Percentiles rank a stretch among this genome's conserved stretches.
phyloP scores from a whole-genome alignment of 768 basidiomycete genomes.

The Amanita thiersii region DNA sequence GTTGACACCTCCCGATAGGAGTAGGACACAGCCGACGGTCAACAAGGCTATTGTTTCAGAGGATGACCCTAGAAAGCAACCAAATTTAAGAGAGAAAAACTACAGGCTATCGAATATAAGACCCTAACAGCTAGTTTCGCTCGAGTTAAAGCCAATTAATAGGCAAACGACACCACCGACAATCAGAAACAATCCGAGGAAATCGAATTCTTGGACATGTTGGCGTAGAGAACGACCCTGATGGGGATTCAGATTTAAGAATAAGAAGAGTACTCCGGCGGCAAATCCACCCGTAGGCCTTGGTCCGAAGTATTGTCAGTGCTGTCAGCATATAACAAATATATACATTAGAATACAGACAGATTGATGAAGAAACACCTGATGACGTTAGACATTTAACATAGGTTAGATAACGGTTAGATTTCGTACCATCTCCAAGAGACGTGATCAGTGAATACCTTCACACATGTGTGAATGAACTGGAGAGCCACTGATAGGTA shows the following conservation, averaged over 20 bases:
- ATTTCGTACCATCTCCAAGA: conserved; percentile 66
- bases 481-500: too few species aligned
- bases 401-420: neutral
- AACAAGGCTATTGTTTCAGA: conserved; percentile 56
- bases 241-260: conserved; percentile 75
- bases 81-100: neutral
- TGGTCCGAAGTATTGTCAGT: conserved; percentile 2
- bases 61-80: conserved; percentile 42
- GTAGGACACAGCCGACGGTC: conserved; percentile 44
- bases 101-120: neutral
- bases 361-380: conserved; percentile 77
- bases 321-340: too few species aligned
- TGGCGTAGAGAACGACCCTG: conserved; percentile 46
- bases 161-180: conserved; percentile 60
- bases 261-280: conserved; percentile 54
- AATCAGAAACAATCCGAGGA: conserved; percentile 55
- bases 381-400: conserved; percentile 6
- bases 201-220: conserved; percentile 65
- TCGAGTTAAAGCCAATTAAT: conserved; percentile 66
- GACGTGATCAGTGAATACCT: conserved; percentile 68
- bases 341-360: conserved; percentile 24
- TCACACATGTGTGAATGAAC: conserved; percentile 6
- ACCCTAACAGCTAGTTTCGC: conserved; percentile 56
- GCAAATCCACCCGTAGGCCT: conserved; percentile 73
- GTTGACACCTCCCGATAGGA: conserved; percentile 46